A percentile compares a stretch with the other conserved stretches of the same genome.
Conservation (phyloP, 768 basidiomycete species). For the Lanmaoa rubissima region DNA sequence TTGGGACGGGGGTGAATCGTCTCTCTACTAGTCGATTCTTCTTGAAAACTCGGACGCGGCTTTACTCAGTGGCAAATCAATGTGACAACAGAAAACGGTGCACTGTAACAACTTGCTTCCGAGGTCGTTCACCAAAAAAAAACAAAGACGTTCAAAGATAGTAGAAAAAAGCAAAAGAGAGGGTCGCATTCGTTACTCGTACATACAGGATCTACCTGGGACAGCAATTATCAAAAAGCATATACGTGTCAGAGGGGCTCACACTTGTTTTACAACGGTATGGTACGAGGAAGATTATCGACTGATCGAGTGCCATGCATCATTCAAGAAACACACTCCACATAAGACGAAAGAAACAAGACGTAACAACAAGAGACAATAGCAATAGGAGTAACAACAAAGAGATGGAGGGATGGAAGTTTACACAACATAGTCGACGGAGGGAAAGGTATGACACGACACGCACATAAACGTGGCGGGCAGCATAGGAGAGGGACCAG, state of each 20-base stretch:
- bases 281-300: not conserved
- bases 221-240: not conserved
- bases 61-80: no score
- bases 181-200: not conserved
- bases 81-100: no score
- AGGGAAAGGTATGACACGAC: not conserved
- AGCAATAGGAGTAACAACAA: not conserved
- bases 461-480: not conserved
- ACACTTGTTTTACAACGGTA: not conserved
- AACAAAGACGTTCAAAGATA: not conserved
- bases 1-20: no score
- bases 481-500: not conserved
- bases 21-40: no score
- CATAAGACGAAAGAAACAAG: not conserved
- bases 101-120: no score
- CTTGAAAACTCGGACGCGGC: no score
- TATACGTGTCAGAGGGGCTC: not conserved
- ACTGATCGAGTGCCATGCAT: not conserved
- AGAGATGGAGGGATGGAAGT: no score
- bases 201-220: not conserved
- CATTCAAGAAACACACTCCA: not conserved
- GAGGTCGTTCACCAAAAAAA: not conserved
- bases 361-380: not conserved
- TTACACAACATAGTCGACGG: not conserved
- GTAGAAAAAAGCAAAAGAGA: no score